Evolutionary conservation across 1,139 yeast genomes (phyloP), one percentile per base, ranked within the genome.

Genomic region (Yamadazyma triangularis): DNA sequence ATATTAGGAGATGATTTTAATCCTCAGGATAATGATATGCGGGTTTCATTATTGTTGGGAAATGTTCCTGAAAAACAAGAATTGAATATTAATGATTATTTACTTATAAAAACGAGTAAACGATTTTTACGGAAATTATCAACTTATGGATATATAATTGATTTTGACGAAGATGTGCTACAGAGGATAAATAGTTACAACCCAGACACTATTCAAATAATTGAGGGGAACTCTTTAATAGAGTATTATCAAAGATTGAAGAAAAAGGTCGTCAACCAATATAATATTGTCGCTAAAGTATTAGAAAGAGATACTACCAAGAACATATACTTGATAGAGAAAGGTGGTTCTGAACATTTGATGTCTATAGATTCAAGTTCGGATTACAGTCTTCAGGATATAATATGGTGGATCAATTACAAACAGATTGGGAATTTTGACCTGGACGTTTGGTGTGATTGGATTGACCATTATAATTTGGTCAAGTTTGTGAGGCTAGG

Each of bases 331-430:
- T 27, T 34, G 15, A 3, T 42, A 2, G 31, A 37, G 13, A 29
- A 27, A 1, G 28, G 28, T 16, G 15, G 7, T 4, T 26, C 19
- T 3, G 33, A 38, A 11, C 40, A 28, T 10, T 21, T 42, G 12
- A 23, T 44, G 34, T 8, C 42, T 7, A 26, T 36, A 2, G 42
- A 41, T 13, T 25, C 21, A n/a, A 29, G 28, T 3, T 7, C 25
- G 4, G 36, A 27, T 9, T 30, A 26, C 10, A 27, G 26, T 8
- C 7, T 24, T 2, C 23, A 24, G 8, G 35, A 37, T 14, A 19
- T 42, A 13, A 32, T 33, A 8, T 27, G 28, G 12, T 44, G 45
- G 44, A 15, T 42, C 11, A 38, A 39, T 21, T 34, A 26, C 10
- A 26, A 31, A 23, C 36, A 42, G 24, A 22, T 36, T 3, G 15